Percentiles rank a stretch among this genome's conserved stretches.
Evolutionary conservation across 2,329 filamentous ascomycete genomes (phyloP).

Genomic region (Acephala macrosclerotiorum): DNA sequence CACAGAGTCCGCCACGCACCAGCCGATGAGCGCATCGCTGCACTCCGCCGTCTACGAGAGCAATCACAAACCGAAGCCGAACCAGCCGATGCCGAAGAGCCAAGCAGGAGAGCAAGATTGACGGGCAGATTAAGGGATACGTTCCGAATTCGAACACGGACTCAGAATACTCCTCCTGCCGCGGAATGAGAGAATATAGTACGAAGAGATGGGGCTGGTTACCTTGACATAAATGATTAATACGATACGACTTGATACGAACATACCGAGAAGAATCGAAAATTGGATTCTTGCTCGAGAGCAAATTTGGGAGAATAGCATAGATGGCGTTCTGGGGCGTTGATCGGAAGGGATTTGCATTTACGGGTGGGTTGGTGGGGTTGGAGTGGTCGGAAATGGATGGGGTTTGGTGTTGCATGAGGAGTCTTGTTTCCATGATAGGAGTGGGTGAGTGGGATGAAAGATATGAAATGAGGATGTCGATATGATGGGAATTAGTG

Average conservation of each 20-base stretch:
- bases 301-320: not conserved
- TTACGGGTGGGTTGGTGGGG: slow-evolving; percentile 1
- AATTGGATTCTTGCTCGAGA: not conserved
- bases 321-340: slow-evolving; percentile 22
- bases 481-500: not conserved
- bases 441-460: not conserved
- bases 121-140: slow-evolving; percentile 39
- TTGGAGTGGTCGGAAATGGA: not conserved
- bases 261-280: slow-evolving; percentile 4
- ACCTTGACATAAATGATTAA: slow-evolving; percentile 17
- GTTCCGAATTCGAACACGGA: slow-evolving; percentile 41
- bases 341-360: not conserved
- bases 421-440: not conserved
- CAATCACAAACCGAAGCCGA: slow-evolving; percentile 38
- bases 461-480: not conserved
- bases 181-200: slow-evolving; percentile 3
- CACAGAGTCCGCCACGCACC: slow-evolving; percentile 65
- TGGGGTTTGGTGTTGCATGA: not conserved
- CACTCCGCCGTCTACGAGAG: slow-evolving; percentile 58
- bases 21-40: slow-evolving; percentile 67
- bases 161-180: slow-evolving; percentile 25
- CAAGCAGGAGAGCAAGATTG: slow-evolving; percentile 38
- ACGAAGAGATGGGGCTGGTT: slow-evolving; percentile 19
- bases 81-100: slow-evolving; percentile 31
- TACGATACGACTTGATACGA: slow-evolving; percentile 16